Conservation (phyloP, 306 rosid species). For the Inga leiocalycina region DNA sequence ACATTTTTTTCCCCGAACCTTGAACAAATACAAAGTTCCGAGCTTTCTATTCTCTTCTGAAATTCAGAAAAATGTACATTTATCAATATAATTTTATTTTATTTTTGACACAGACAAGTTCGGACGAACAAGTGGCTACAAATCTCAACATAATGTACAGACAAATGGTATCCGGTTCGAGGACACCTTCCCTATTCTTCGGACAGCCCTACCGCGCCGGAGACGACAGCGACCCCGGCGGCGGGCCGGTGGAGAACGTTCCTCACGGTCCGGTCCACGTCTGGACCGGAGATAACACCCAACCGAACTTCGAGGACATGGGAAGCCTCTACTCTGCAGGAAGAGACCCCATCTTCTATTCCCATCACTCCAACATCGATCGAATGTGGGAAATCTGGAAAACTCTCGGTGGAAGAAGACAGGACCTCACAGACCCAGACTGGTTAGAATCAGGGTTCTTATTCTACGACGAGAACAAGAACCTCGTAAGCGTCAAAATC, state of each 20-base stretch:
- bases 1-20: no score
- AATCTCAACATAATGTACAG: constrained; percentile 62
- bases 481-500: constrained; percentile 47
- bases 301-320: constrained; percentile 58
- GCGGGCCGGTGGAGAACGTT: constrained; percentile 43
- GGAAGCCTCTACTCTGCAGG: constrained; percentile 65
- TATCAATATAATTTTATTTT: background rate
- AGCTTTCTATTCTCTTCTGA: background rate
- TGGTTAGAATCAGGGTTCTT: constrained; percentile 57
- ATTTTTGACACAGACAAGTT: no score
- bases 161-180: constrained; percentile 50
- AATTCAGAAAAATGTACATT: background rate
- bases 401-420: constrained; percentile 42
- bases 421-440: constrained; percentile 38
- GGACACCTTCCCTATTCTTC: constrained; percentile 47
- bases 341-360: constrained; percentile 60
- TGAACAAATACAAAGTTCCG: background rate
- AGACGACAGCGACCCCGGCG: constrained; percentile 38
- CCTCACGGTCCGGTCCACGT: constrained; percentile 59
- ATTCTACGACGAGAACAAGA: constrained; percentile 58
- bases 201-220: constrained; percentile 51
- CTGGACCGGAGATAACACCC: constrained; percentile 47
- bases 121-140: constrained; percentile 7
- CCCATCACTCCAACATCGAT: constrained; percentile 60
- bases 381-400: constrained; percentile 65